Conservation (phyloP, 805 yeast species). For the Candida chilensis region DNA sequence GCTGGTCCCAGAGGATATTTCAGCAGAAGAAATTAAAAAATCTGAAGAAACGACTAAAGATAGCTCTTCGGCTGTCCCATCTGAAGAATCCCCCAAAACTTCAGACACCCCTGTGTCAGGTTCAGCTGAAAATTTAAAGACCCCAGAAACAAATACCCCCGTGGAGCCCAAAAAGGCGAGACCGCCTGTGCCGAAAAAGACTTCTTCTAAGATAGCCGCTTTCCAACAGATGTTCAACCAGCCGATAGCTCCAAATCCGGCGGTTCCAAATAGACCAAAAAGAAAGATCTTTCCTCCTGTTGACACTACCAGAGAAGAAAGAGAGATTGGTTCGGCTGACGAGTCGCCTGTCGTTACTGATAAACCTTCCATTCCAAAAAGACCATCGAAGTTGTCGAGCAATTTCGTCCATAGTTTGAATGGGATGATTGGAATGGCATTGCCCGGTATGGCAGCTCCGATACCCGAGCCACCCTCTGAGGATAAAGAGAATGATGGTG, state of each 20-base stretch:
- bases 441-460: constrained; percentile 47
- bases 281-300: background rate
- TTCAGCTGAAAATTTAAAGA: background rate
- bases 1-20: background rate
- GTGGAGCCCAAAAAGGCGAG: background rate
- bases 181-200: constrained; percentile 69
- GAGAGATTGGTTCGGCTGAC: no score
- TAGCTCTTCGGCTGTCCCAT: constrained; percentile 3
- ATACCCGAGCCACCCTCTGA: constrained; percentile 5
- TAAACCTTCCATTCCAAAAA: constrained; percentile 2
- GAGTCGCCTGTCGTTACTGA: constrained; percentile 2
- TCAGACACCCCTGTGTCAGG: background rate
- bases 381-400: constrained; percentile 15
- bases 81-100: constrained; percentile 4
- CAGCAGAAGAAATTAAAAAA: constrained; percentile 1
- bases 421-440: constrained; percentile 47
- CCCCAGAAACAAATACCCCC: background rate
- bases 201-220: constrained; percentile 73
- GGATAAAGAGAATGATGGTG: constrained; percentile 6
- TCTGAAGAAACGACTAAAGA: constrained; percentile 1
- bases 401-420: constrained; percentile 51
- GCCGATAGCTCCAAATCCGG: constrained; percentile 30
- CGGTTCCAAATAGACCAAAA: constrained; percentile 1
- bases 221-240: constrained; percentile 67
- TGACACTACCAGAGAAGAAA: no score